phyloP scores from a whole-genome alignment of 306 rosid genomes.

The Dryas drummondii region DNA sequence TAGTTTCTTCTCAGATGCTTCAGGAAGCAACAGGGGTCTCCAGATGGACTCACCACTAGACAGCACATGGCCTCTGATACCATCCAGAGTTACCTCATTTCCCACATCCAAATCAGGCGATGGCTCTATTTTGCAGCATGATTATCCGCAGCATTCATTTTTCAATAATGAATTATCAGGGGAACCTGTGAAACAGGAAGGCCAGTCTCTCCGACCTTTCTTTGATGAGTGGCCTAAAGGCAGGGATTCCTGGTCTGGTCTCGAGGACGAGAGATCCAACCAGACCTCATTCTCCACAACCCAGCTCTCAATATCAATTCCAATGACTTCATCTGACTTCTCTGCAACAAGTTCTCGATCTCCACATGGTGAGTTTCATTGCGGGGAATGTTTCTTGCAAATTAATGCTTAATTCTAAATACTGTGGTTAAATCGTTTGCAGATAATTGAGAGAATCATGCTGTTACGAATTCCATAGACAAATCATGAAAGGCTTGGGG shows the following conservation, averaged over 20 bases:
- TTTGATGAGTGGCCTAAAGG: constrained; percentile 51
- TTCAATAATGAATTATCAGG: constrained; percentile 30
- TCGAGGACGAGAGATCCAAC: constrained; percentile 46
- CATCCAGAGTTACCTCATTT: constrained; percentile 34
- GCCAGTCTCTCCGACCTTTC: constrained; percentile 48
- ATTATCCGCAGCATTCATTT: constrained; percentile 33
- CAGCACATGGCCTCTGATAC: constrained; percentile 38
- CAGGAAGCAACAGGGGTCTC: constrained; percentile 39
- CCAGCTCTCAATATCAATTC: constrained; percentile 53
- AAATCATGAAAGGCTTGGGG: background rate
- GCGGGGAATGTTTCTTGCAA: background rate
- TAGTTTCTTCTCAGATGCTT: constrained; percentile 40
- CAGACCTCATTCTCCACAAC: constrained; percentile 49
- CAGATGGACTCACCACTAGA: constrained; percentile 38
- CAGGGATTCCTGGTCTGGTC: constrained; percentile 49
- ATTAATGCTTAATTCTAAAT: constrained; percentile 11
- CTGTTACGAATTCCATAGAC: background rate
- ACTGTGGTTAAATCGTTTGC: constrained; percentile 12
- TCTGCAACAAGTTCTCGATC: constrained; percentile 39
- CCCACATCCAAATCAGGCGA: constrained; percentile 31
- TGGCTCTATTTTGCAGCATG: constrained; percentile 28
- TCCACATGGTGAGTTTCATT: constrained; percentile 38
- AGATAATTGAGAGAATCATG: constrained; percentile 30
- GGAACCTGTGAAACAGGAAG: constrained; percentile 39
- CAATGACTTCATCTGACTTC: constrained; percentile 41